Conservation (phyloP, 495 filamentous ascomycete genomes). For the Trichocladium uniseriatum region DNA sequence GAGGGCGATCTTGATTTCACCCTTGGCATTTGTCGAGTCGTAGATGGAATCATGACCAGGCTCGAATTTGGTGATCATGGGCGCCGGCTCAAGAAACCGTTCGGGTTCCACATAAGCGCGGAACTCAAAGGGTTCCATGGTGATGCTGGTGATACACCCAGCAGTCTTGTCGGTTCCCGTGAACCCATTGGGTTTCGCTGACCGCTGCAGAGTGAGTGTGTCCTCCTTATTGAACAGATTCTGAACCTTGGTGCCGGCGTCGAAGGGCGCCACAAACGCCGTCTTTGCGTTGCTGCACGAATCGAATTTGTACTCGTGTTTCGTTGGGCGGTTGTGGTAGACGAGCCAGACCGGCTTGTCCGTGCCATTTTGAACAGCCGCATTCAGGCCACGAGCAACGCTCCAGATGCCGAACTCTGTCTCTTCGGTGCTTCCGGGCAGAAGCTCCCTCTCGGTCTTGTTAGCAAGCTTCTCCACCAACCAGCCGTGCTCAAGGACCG, state of each 20-base stretch:
- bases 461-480: conserved; percentile 52
- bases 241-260: conserved; percentile 46
- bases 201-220: conserved; percentile 37
- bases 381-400: conserved; percentile 44
- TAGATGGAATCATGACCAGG: conserved; percentile 58
- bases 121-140: conserved; percentile 51
- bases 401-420: conserved; percentile 66
- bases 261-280: conserved; percentile 52
- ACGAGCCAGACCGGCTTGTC: conserved; percentile 58
- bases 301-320: conserved; percentile 52
- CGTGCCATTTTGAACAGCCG: conserved; percentile 38
- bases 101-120: conserved; percentile 49
- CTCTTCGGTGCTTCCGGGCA: conserved; percentile 44
- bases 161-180: conserved; percentile 27
- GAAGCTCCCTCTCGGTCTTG: conserved; percentile 42
- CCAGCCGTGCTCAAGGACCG: conserved; percentile 57
- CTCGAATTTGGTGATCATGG: conserved; percentile 56
- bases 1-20: conserved; percentile 35
- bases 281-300: conserved; percentile 39
- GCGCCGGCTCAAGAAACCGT: conserved; percentile 41
- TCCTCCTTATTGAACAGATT: conserved; percentile 62
- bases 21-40: conserved; percentile 36
- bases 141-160: conserved; percentile 49
- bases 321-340: conserved; percentile 51
- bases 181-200: conserved; percentile 23